Evolutionary conservation across 2,329 filamentous ascomycete genomes (phyloP), one percentile per base, ranked within the genome.

Genomic region (Cercospora sp.): DNA sequence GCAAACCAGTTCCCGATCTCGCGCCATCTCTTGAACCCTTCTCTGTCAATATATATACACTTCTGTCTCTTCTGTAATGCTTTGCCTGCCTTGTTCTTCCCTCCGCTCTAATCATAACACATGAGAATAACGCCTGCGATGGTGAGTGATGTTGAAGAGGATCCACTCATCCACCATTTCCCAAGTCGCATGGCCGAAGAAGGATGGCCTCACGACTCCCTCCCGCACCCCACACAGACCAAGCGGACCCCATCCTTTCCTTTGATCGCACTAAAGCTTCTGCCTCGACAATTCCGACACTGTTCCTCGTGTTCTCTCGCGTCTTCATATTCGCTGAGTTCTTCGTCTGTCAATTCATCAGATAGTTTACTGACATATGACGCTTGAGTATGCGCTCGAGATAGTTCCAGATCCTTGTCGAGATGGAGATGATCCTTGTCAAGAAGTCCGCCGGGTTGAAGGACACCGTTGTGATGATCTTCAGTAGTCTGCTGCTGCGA

Each of bases 261-360:
- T 68, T 85, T 87, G 71, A 85, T 87, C 1, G 86, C 86, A 71
- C 87, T 87, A 72, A 92, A 92, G 68, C 88, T 87, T 21, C 79
- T 84, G 1, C 86, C 84, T 4, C 85, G 84, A 74, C 90, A 92
- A 24, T 77, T 72, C 24, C 82, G 80, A 74, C 90, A 91, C n/a
- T 63, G 53, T 66, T 73, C 73, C 66, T 72, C 69, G 4, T 73
- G 66, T 6, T 68, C 69, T 40, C 83, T 81, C 61, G 84, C 82
- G 16, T 80, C 82, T 21, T 83, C 74, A 43, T 72, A 83, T n/a
- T 81, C 83, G 7, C 81, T 82, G 3, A 30, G 12, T 32, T 83
- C 82, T 13, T 79, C 80, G 8, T 80, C 80, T 4, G 75, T 71
- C 67, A 82, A 81, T 71, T 88, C 86, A 70, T 85, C 88, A 75